phyloP scores from a whole-genome alignment of 495 filamentous ascomycete species.

The Xanthoparmelia taractica region DNA sequence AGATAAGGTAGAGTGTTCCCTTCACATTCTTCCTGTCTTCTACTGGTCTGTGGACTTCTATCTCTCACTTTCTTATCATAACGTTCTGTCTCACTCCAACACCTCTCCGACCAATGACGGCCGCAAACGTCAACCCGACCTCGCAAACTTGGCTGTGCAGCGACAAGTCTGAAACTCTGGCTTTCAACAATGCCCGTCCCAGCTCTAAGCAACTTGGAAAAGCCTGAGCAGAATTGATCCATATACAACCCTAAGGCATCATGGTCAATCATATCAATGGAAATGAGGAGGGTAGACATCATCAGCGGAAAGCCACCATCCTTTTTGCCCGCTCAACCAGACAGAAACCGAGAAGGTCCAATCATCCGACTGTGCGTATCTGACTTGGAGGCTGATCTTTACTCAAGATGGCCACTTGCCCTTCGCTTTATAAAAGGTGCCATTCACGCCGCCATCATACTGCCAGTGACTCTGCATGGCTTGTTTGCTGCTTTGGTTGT shows the following conservation, averaged over 20 bases:
- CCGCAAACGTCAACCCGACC: neutral
- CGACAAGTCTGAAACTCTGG: neutral
- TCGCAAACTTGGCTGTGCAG: slow-evolving; percentile 1
- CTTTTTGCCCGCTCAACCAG: slow-evolving; percentile 25
- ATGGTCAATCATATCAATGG: slow-evolving; percentile 12
- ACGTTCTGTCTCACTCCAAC: neutral
- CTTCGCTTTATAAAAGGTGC: slow-evolving; percentile 71
- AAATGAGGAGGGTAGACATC: slow-evolving; percentile 17
- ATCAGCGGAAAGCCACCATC: slow-evolving; percentile 24
- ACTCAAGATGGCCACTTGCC: slow-evolving; percentile 58
- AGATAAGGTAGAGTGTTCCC: too few species aligned
- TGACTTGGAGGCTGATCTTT: neutral
- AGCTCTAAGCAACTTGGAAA: neutral
- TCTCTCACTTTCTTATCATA: neutral
- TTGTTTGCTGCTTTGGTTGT: slow-evolving; percentile 57
- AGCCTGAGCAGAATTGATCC: neutral
- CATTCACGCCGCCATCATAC: slow-evolving; percentile 56
- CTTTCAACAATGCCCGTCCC: neutral
- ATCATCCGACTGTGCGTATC: too few species aligned
- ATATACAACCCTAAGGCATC: neutral
- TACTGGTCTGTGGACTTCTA: neutral
- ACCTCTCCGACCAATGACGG: neutral
- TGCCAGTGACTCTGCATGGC: slow-evolving; percentile 59
- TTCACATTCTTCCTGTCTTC: too few species aligned
- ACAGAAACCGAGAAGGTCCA: slow-evolving; percentile 27